Conservation (phyloP, 805 yeast genomes). For the Barnettozyma populi region DNA sequence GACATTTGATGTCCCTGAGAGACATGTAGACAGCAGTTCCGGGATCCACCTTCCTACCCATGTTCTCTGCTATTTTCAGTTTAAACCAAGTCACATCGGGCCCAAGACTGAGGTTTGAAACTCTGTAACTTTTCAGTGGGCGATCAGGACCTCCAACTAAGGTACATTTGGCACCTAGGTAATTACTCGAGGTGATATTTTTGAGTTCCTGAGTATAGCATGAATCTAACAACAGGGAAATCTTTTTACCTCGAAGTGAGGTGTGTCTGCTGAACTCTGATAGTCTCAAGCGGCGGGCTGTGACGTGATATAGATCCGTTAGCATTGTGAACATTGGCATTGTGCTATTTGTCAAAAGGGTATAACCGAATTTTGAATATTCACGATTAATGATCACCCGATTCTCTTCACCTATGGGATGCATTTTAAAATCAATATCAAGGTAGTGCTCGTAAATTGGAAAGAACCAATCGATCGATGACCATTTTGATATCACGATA, state of each 20-base stretch:
- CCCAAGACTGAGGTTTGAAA: neutral
- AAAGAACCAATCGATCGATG: neutral
- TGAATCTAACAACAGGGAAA: neutral
- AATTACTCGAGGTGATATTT: conserved; percentile 50
- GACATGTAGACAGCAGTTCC: neutral
- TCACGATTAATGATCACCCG: neutral
- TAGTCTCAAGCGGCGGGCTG: neutral
- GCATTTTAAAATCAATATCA: neutral
- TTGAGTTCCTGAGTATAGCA: conserved; percentile 23
- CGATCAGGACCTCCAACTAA: neutral
- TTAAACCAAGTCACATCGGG: neutral
- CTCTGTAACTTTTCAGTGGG: neutral
- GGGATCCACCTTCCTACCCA: neutral
- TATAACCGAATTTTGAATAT: neutral
- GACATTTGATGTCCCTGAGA: neutral
- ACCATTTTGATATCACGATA: neutral
- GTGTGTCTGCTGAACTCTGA: neutral
- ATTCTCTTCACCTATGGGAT: neutral
- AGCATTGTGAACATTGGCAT: neutral
- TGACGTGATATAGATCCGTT: neutral
- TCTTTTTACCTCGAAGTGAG: neutral
- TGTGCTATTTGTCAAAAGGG: neutral
- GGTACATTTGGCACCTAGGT: conserved; percentile 27
- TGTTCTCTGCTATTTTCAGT: neutral
- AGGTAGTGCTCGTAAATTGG: neutral